Evolutionary conservation across 768 basidiomycete species (phyloP), one percentile per base, ranked within the genome.

Genomic region (Boletus sensibilis): DNA sequence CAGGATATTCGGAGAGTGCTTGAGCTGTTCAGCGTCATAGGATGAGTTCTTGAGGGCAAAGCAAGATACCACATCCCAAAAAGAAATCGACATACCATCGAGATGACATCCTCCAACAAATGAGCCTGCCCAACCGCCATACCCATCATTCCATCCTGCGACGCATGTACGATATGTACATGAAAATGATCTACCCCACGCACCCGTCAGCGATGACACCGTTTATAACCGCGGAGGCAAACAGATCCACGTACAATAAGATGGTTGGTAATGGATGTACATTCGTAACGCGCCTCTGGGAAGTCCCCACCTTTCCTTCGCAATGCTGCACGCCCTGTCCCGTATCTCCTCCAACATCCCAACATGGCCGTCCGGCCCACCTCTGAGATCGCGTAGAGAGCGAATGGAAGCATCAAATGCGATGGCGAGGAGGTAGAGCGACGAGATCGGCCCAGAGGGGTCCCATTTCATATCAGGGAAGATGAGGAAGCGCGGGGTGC

Each of bases 391-490:
- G 23, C 96, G 83, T 8, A 98, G 72, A 41, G 86, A 88, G 29
- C 79, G 79, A 21, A 98, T 82, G 5, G 75, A 65, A 1, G 79
- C 69, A 53, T 87, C 82, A 34, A 82, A 80, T 0, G 80, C 82
- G 55, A 99, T 80, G 1, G 89, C 92, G 38, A 94, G 76, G 55
- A 98, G 85, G 70, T 99, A 98, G 50, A 99, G 78, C 1, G 91
- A 82, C 0, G 82, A 73, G 35, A 69, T 53, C 0, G 71, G 69
- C n/a, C 90, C 61, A 0, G 84, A 90, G 23, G 85, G 79, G 68
- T 98, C 94, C 96, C 96, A 98, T 75, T 98, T 98, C 84, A 97
- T 89, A 73, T 99, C 96, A 0, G 96, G 96, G 0, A 97, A 73
- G 53, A 99, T 85, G 38, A 96, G 61, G 65, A 90, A 97, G 6